Conservation (phyloP, 805 yeast species). For the Candida anglica region DNA sequence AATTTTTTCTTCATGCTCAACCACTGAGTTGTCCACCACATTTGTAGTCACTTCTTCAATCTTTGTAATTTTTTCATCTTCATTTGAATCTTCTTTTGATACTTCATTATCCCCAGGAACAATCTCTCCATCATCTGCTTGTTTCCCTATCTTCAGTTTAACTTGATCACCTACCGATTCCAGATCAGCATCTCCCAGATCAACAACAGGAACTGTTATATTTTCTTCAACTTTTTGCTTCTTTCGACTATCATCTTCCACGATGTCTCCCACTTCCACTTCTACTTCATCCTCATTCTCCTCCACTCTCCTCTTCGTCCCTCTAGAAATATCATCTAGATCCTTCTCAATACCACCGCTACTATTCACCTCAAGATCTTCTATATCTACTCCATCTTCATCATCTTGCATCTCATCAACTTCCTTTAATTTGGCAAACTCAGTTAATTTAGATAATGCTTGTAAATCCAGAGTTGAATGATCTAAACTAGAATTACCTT, state of each 20-base stretch:
- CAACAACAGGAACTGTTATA: too few species aligned
- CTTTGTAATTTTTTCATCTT: constrained; percentile 16
- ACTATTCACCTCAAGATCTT: too few species aligned
- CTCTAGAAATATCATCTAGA: constrained; percentile 13
- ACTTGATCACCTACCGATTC: not conserved
- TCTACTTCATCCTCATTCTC: constrained; percentile 4
- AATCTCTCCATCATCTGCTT: too few species aligned
- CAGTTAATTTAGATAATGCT: constrained; percentile 38
- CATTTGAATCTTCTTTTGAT: constrained; percentile 12
- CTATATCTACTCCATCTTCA: too few species aligned
- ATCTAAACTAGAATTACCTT: constrained; percentile 12
- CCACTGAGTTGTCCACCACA: not conserved
- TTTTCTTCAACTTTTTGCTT: constrained; percentile 7
- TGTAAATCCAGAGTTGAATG: constrained; percentile 31
- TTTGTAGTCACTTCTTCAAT: constrained; percentile 6
- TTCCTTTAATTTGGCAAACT: constrained; percentile 35
- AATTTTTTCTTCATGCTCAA: constrained; percentile 15
- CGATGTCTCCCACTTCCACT: too few species aligned
- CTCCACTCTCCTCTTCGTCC: constrained; percentile 10
- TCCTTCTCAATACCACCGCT: too few species aligned
- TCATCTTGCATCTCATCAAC: constrained; percentile 32
- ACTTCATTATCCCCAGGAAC: too few species aligned
- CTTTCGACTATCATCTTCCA: too few species aligned
- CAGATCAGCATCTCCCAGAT: constrained; percentile 2
- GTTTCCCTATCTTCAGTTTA: not conserved